Conservation (phyloP, 352 stramenopile genomes). For the Phytophthora chlamydospora region DNA sequence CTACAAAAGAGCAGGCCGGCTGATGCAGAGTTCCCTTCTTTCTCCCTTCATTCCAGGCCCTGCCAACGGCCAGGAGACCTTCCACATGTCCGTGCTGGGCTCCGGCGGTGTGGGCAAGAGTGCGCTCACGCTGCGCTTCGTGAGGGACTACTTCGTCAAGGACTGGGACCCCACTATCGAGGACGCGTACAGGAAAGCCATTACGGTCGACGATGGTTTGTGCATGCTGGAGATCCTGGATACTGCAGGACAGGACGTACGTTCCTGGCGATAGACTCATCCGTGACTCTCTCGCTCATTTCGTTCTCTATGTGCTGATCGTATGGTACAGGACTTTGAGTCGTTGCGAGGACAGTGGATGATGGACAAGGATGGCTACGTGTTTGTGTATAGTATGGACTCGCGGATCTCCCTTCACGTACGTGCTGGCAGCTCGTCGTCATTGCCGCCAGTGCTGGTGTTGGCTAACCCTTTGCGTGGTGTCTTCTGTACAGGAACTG, state of each 20-base stretch:
- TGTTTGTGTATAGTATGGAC: conserved; percentile 93
- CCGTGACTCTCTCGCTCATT: neutral
- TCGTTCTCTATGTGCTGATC: neutral
- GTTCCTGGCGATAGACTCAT: conserved; percentile 10
- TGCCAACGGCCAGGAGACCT: conserved; percentile 78
- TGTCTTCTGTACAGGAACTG: conserved; percentile 54
- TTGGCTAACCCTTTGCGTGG: conserved; percentile 2
- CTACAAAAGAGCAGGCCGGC: neutral
- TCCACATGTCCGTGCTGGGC: conserved; percentile 88
- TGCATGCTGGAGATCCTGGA: conserved; percentile 92
- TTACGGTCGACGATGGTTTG: conserved; percentile 84
- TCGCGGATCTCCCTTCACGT: conserved; percentile 87
- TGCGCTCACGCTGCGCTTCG: conserved; percentile 89
- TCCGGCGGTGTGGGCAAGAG: conserved; percentile 92
- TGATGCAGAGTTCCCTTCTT: conserved; percentile 7
- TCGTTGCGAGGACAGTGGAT: conserved; percentile 89
- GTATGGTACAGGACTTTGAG: conserved; percentile 76
- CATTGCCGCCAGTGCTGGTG: neutral
- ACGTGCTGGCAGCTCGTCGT: conserved; percentile 18
- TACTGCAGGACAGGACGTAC: conserved; percentile 88
- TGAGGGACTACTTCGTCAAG: conserved; percentile 91
- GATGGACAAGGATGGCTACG: conserved; percentile 92
- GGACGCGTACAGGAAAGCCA: conserved; percentile 90
- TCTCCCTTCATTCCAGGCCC: conserved; percentile 33
- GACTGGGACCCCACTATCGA: conserved; percentile 94